Conservation (phyloP, 2,329 filamentous ascomycete species). For the Anthostomella pinea region DNA sequence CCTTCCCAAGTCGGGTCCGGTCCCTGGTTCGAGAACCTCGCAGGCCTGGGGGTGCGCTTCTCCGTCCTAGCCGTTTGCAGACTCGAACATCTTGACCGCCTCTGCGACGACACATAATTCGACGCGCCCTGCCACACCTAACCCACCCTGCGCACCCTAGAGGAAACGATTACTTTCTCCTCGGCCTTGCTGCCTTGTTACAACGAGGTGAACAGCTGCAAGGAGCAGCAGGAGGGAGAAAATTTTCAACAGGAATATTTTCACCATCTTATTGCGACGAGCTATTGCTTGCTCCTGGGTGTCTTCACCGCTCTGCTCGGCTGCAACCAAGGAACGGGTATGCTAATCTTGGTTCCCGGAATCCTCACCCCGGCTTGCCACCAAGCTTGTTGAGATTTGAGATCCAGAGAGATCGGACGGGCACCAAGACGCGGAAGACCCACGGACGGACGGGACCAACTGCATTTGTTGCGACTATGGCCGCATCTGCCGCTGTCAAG, state of each 20-base stretch:
- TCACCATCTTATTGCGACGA: background rate
- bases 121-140: conserved; percentile 18
- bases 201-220: too few species aligned
- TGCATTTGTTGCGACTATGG: conserved; percentile 31
- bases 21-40: too few species aligned
- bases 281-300: background rate
- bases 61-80: conserved; percentile 12
- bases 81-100: conserved; percentile 30
- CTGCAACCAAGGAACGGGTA: conserved; percentile 15
- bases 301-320: conserved; percentile 24
- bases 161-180: conserved; percentile 1
- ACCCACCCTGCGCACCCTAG: conserved; percentile 9
- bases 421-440: conserved; percentile 11
- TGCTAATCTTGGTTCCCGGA: conserved; percentile 20
- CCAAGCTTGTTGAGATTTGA: conserved; percentile 13
- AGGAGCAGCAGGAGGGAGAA: conserved; percentile 2
- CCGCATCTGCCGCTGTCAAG: conserved; percentile 36
- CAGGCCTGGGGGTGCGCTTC: background rate
- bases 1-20: background rate
- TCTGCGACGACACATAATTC: conserved; percentile 24
- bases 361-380: conserved; percentile 9
- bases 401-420: conserved; percentile 10
- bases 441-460: conserved; percentile 10
- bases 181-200: too few species aligned
- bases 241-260: conserved; percentile 2